phyloP scores from a whole-genome alignment of 2,329 filamentous ascomycete genomes.

The Penicillium sp. region DNA sequence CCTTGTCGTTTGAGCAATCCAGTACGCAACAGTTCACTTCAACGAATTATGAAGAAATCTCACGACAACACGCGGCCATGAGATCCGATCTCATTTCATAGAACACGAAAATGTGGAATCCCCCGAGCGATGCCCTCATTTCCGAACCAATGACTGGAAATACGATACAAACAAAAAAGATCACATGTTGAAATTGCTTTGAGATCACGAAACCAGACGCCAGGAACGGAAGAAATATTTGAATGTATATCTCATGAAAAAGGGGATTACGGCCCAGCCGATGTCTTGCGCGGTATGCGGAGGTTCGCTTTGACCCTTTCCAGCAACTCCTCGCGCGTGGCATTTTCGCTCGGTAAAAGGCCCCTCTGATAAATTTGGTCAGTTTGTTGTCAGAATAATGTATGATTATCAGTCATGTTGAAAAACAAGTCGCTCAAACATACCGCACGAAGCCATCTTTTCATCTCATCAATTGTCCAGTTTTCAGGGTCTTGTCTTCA shows the following conservation, averaged over 20 bases:
- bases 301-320: conserved; percentile 70
- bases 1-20: conserved; percentile 43
- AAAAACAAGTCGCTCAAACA: conserved; percentile 37
- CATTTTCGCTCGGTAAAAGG: conserved; percentile 58
- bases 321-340: conserved; percentile 63
- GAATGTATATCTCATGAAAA: conserved; percentile 2
- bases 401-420: neutral
- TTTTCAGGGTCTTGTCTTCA: conserved; percentile 55
- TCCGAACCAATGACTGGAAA: neutral
- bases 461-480: conserved; percentile 80
- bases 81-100: neutral
- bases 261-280: conserved; percentile 4
- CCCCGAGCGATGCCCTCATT: neutral
- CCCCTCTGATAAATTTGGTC: conserved; percentile 53
- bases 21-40: neutral
- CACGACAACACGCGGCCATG: neutral
- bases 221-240: neutral
- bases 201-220: neutral
- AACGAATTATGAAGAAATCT: neutral
- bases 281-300: conserved; percentile 43
- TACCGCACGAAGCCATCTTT: conserved; percentile 78
- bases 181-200: neutral
- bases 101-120: neutral
- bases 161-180: neutral
- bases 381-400: conserved; percentile 1